A percentile compares a stretch with the other conserved stretches of the same genome.
Conservation (phyloP, 2,329 filamentous ascomycete species). For the Graphiopsis chlorocephala region DNA sequence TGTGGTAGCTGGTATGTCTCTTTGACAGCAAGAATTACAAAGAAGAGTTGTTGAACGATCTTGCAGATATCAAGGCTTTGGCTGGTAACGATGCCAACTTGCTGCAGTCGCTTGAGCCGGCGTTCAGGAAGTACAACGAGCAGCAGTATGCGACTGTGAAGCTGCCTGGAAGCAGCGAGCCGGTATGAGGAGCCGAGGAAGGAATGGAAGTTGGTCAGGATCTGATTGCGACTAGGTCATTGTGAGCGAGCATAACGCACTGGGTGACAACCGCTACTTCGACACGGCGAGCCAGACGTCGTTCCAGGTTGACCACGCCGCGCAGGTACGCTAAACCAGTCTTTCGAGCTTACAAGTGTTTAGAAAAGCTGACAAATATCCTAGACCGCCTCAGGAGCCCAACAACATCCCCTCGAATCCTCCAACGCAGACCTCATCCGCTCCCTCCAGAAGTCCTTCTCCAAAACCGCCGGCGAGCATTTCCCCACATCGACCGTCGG, state of each 20-base stretch:
- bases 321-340: conserved; percentile 55
- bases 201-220: neutral
- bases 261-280: conserved; percentile 81
- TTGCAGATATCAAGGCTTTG: conserved; percentile 81
- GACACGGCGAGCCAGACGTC: conserved; percentile 85
- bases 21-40: neutral
- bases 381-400: conserved; percentile 76
- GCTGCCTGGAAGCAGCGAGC: conserved; percentile 78
- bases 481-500: conserved; percentile 79
- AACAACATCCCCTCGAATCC: conserved; percentile 77
- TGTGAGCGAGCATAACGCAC: conserved; percentile 79
- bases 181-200: conserved; percentile 51
- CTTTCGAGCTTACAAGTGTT: neutral
- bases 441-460: conserved; percentile 75
- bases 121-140: conserved; percentile 94
- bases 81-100: conserved; percentile 65
- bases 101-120: conserved; percentile 70
- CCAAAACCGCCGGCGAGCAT: conserved; percentile 78
- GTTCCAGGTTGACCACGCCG: conserved; percentile 82
- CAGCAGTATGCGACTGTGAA: conserved; percentile 87
- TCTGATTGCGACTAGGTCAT: conserved; percentile 53
- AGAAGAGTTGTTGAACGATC: conserved; percentile 1
- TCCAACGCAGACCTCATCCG: conserved; percentile 75
- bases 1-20: conserved; percentile 73
- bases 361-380: conserved; percentile 5